These are phyloP conservation scores for Halteria grandinella DNA, from an alignment of 73 alveolate species.

Conservation along the genomic window DNA sequence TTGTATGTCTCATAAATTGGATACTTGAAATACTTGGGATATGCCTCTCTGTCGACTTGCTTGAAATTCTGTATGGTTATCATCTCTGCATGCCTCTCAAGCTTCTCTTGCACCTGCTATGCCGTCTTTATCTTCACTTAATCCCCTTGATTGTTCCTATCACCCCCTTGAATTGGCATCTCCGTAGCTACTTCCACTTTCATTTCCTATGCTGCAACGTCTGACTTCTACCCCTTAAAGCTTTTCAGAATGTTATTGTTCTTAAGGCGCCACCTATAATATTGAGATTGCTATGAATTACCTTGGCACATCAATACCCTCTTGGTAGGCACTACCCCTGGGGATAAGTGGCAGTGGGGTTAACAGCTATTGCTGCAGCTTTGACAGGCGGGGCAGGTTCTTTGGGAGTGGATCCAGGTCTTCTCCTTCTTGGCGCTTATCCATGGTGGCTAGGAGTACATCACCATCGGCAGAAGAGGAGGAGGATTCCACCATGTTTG, in stretches of 20 bases:
- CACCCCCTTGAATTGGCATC: not conserved
- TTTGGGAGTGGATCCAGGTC: too few species aligned
- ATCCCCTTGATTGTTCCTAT: not conserved
- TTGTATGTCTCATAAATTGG: slow-evolving; percentile 44
- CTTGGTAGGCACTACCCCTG: slow-evolving; percentile 40
- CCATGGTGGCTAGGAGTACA: too few species aligned
- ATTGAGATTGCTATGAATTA: not conserved
- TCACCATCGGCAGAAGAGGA: too few species aligned
- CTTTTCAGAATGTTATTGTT: slow-evolving; percentile 14
- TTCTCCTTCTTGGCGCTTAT: too few species aligned
- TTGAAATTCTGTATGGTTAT: slow-evolving; percentile 1
- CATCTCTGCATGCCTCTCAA: slow-evolving; percentile 22
- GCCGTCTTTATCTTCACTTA: not conserved
- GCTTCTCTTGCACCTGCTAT: slow-evolving; percentile 18
- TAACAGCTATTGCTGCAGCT: slow-evolving; percentile 13
- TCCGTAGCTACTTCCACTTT: slow-evolving; percentile 7
- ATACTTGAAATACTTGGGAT: slow-evolving; percentile 41
- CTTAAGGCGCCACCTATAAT: slow-evolving; percentile 10
- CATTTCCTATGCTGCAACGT: not conserved
- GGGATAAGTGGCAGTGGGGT: slow-evolving; percentile 46
- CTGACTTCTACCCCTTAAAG: not conserved
- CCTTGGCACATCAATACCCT: slow-evolving; percentile 24
- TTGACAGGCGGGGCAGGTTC: too few species aligned
- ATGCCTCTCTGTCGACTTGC: not conserved
- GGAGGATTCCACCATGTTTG: too few species aligned